phyloP scores from a whole-genome alignment of 257 asterid species.

The Oldenlandia corymbosa region DNA sequence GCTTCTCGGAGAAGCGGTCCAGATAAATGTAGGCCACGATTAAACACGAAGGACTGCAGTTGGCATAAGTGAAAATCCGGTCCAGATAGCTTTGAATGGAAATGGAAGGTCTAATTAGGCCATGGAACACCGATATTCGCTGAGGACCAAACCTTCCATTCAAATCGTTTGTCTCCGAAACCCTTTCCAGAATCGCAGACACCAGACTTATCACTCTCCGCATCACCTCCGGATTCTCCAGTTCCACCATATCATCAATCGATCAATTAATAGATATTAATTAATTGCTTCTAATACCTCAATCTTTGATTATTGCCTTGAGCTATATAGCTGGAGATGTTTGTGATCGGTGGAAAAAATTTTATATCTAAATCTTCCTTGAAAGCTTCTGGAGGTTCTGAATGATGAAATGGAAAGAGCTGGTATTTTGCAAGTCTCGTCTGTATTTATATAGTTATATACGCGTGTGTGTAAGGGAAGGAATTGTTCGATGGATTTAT shows the following conservation, averaged over 20 bases:
- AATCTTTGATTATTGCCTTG: background rate
- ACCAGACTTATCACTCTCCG: constrained; percentile 32
- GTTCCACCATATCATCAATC: constrained; percentile 49
- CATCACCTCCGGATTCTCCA: constrained; percentile 32
- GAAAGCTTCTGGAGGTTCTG: background rate
- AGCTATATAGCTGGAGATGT: background rate
- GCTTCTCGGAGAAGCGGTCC: constrained; percentile 51
- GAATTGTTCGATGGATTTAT: background rate
- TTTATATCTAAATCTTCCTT: background rate
- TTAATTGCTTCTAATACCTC: too few relatives aligned
- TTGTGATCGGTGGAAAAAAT: background rate
- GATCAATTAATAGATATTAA: too few relatives aligned
- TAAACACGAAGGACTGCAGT: constrained; percentile 62
- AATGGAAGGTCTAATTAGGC: constrained; percentile 46
- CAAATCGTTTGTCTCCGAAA: constrained; percentile 42
- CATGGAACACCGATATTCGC: constrained; percentile 48
- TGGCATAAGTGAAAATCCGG: constrained; percentile 70
- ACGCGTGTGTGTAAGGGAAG: background rate
- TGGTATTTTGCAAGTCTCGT: constrained; percentile 10
- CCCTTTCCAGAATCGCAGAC: constrained; percentile 36
- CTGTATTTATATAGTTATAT: constrained; percentile 5
- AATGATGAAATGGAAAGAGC: constrained; percentile 11
- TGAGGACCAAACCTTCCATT: constrained; percentile 5
- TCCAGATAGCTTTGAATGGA: constrained; percentile 46
- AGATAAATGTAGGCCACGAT: constrained; percentile 66